Base-by-base conservation (phyloP, 768 basidiomycete species). In the Auriscalpium orientale region DNA sequence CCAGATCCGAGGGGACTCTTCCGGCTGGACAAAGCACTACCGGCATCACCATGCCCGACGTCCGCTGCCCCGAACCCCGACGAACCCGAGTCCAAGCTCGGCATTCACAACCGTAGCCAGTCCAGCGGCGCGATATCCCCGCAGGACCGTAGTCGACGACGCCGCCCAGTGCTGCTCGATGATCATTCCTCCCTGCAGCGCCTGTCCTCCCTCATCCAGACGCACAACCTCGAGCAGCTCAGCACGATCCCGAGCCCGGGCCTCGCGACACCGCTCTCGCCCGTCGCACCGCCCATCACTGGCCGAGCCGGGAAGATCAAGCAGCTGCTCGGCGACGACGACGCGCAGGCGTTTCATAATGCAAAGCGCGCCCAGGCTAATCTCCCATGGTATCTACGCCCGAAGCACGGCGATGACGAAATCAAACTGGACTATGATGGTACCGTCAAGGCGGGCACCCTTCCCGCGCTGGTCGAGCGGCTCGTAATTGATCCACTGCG, bases 391-490 rank as follows among this genome's bases (percentile, higher is more conserved):
- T 88, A 81, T 66, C 74, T 90, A 28, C 79, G 76, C 21, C 78
- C 82, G 7, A 72, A 74, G 51, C 80, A 83, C 65, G 66, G 59
- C 8, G 72, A 77, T 5, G 79, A 84, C 49, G 80, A 90, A 59
- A 75, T 94, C 38, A 77, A 82, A 22, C 65, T 84, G 38, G 83
- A 85, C 54, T 70, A 74, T 37, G 85, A 88, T 53, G 87, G 89
- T 1, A 70, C 74, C 37, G 78, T 92, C 51, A 79, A 79, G 54
- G 80, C 79, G 18, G 93, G 87, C 3, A 87, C 88, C 0, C 66
- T 92, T 21, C 71, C 74, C 7, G 91, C 87, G 6, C 72, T 94
- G 35, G 80, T 92, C 12, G 88, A 88, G 66, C 76, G 80, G 46
- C 69, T 94, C 45, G 83, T 85, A 1, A 74, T 77, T 15, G 83